These are phyloP conservation scores for Lachnellula occidentalis DNA, from an alignment of 2,329 filamentous ascomycete species.

Conservation along the genomic window DNA sequence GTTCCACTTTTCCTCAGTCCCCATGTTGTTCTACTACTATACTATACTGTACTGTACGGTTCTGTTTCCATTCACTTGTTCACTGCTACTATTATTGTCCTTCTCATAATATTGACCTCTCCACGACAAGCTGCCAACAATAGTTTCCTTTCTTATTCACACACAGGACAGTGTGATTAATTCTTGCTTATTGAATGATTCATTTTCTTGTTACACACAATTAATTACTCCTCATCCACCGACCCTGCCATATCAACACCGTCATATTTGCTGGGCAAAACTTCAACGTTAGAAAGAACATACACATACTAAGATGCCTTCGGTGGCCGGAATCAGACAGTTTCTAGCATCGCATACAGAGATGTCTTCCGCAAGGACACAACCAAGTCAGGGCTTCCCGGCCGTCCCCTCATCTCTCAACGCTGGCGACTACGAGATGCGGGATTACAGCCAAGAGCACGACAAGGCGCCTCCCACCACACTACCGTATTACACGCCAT, in stretches of 20 bases:
- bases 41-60: too few relatives aligned
- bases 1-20: conserved; percentile 8
- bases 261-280: conserved; percentile 1
- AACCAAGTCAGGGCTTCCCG: conserved; percentile 24
- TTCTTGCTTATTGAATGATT: conserved; percentile 5
- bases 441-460: conserved; percentile 18
- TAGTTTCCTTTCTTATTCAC: conserved; percentile 16
- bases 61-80: conserved; percentile 10
- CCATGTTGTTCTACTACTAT: too few relatives aligned
- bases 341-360: conserved; percentile 28
- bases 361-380: conserved; percentile 29
- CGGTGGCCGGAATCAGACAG: conserved; percentile 28
- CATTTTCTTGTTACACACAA: background rate
- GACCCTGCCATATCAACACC: conserved; percentile 1
- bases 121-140: conserved; percentile 7
- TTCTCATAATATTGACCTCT: conserved; percentile 15
- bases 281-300: conserved; percentile 11
- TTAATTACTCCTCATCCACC: conserved; percentile 1
- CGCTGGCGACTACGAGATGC: conserved; percentile 28
- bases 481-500: conserved; percentile 73
- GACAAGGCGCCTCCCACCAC: conserved; percentile 41
- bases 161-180: conserved; percentile 12
- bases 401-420: conserved; percentile 34
- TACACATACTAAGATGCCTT: conserved; percentile 29
- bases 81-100: conserved; percentile 18